phyloP scores from a whole-genome alignment of 1,284 basidiomycete species.

The Ustilago vetiveriae region DNA sequence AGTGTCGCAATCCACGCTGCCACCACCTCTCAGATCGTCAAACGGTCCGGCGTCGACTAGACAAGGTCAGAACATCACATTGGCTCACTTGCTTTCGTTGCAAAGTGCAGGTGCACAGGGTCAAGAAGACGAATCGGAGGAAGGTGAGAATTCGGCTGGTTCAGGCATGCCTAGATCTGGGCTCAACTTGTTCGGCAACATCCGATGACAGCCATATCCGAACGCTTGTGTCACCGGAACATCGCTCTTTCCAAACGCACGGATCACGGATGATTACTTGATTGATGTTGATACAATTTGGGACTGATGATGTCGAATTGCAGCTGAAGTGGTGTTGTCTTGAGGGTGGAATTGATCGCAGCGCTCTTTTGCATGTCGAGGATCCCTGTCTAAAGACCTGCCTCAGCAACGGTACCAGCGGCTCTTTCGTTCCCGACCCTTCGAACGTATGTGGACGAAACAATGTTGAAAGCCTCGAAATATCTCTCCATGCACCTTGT shows the following conservation, averaged over 20 bases:
- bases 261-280: too few species aligned
- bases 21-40: conserved; percentile 2
- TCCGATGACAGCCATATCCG: conserved; percentile 29
- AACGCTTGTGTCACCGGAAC: too few species aligned
- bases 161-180: conserved; percentile 7
- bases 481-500: conserved; percentile 64
- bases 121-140: conserved; percentile 3
- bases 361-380: too few species aligned
- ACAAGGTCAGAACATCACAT: conserved; percentile 16
- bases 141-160: conserved; percentile 2
- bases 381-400: conserved; percentile 39
- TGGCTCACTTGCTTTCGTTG: conserved; percentile 25
- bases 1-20: not conserved
- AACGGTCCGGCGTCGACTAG: not conserved
- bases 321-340: too few species aligned
- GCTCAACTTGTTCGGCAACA: conserved; percentile 37
- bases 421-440: conserved; percentile 54
- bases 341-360: too few species aligned
- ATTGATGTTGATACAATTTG: conserved; percentile 5
- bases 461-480: conserved; percentile 66
- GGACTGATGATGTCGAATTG: too few species aligned
- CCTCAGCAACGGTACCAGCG: conserved; percentile 43
- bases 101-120: conserved; percentile 4
- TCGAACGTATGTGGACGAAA: conserved; percentile 57
- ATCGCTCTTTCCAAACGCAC: too few species aligned